phyloP scores from a whole-genome alignment of 768 basidiomycete species.

The Xanthoconium purpureum region DNA sequence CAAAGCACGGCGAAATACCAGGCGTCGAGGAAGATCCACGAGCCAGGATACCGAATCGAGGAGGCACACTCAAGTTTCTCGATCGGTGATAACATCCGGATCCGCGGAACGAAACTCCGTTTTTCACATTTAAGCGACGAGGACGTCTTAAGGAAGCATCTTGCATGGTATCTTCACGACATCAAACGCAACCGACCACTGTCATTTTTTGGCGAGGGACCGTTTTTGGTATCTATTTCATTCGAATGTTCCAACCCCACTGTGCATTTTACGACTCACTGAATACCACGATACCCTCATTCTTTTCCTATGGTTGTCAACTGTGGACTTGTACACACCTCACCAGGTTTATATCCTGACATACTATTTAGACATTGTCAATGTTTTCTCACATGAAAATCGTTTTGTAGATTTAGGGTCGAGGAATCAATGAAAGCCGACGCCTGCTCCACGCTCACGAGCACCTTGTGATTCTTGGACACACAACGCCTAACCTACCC shows the following conservation, averaged over 20 bases:
- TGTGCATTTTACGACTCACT: constrained; percentile 31
- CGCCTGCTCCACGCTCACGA: background rate
- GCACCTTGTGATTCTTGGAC: too few species aligned
- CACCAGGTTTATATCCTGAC: constrained; percentile 12
- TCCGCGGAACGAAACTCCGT: constrained; percentile 7
- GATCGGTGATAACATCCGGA: constrained; percentile 28
- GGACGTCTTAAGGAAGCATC: constrained; percentile 5
- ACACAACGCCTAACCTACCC: too few species aligned
- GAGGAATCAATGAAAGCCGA: constrained; percentile 1
- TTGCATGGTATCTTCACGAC: constrained; percentile 29
- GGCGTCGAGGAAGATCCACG: constrained; percentile 61
- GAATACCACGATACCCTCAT: constrained; percentile 37
- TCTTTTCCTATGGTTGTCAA: constrained; percentile 28
- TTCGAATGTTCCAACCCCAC: constrained; percentile 23
- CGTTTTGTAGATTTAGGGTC: constrained; percentile 22
- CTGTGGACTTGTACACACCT: constrained; percentile 24
- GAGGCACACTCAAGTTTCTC: constrained; percentile 9
- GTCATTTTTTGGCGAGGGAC: constrained; percentile 19
- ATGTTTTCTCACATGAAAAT: constrained; percentile 9
- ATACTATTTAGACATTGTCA: constrained; percentile 18
- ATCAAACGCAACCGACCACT: constrained; percentile 17
- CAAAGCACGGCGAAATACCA: constrained; percentile 68
- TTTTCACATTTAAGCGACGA: constrained; percentile 12
- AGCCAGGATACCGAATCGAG: constrained; percentile 35
- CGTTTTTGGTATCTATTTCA: constrained; percentile 30